These are phyloP conservation scores for Nitzschia sp. DNA, from an alignment of 108 stramenopile genomes.

Conservation along the genomic window DNA sequence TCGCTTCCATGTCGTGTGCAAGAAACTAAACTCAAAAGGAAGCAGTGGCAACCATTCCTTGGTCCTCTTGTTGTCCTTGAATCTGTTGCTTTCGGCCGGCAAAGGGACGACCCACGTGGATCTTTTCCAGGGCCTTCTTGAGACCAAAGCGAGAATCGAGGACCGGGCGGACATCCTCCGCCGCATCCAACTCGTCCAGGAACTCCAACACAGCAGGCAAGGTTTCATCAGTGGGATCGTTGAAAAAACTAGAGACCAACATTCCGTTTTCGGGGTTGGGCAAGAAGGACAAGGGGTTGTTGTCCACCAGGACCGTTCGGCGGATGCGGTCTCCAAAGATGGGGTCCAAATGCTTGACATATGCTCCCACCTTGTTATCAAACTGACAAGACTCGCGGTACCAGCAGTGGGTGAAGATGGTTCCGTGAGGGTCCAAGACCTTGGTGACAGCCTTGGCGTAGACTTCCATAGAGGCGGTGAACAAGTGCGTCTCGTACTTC, in stretches of 20 bases:
- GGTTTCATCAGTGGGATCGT: conserved; percentile 91
- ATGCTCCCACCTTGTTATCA: conserved; percentile 68
- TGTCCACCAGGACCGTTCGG: conserved; percentile 96
- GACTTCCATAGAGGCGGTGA: conserved; percentile 96
- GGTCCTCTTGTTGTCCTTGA: conserved; percentile 16
- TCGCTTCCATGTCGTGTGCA: no score
- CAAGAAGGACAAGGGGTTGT: conserved; percentile 91
- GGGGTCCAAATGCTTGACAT: conserved; percentile 70
- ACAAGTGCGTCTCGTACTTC: conserved; percentile 91
- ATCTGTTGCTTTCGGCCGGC: conserved; percentile 27
- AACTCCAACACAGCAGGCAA: conserved; percentile 89
- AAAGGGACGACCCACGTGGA: conserved; percentile 31
- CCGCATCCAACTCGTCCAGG: conserved; percentile 81
- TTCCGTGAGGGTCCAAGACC: conserved; percentile 85
- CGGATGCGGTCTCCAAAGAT: conserved; percentile 20
- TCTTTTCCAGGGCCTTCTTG: conserved; percentile 59
- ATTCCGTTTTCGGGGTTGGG: conserved; percentile 96
- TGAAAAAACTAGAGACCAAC: conserved; percentile 96
- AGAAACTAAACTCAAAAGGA: neutral
- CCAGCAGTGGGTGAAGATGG: conserved; percentile 78
- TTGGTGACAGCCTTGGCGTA: conserved; percentile 94
- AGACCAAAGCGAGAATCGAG: conserved; percentile 84
- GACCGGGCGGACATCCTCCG: conserved; percentile 89
- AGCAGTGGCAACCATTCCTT: conserved; percentile 14
- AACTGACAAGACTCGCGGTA: conserved; percentile 90